phyloP scores from a whole-genome alignment of 2,329 filamentous ascomycete genomes.

The Rugonectria rugulosa region DNA sequence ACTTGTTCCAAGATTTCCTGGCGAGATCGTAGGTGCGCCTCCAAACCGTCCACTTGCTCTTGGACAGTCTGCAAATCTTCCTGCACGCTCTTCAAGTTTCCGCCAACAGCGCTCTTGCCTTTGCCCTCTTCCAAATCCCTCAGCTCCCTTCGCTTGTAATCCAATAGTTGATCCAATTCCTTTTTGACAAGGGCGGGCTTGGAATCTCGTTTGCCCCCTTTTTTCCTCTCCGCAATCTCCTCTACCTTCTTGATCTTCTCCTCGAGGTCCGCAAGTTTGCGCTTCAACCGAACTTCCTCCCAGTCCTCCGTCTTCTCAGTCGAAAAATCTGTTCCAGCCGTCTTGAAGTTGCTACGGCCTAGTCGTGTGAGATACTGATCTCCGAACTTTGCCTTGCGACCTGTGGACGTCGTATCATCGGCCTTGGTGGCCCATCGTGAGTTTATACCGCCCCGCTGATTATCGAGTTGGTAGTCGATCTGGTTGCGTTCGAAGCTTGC shows the following conservation, averaged over 20 bases:
- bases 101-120: constrained; percentile 72
- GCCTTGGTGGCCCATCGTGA: constrained; percentile 82
- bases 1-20: constrained; percentile 80
- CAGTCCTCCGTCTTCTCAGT: constrained; percentile 89
- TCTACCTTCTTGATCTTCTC: constrained; percentile 86
- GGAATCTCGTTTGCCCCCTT: constrained; percentile 71
- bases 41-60: constrained; percentile 92
- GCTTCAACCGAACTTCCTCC: constrained; percentile 95
- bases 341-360: constrained; percentile 82
- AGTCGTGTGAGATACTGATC: constrained; percentile 94
- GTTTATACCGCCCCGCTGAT: constrained; percentile 67
- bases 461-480: constrained; percentile 94
- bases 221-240: constrained; percentile 70
- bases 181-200: constrained; percentile 93
- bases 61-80: constrained; percentile 91
- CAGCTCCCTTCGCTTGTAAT: constrained; percentile 88
- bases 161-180: constrained; percentile 90
- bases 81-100: constrained; percentile 76
- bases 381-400: constrained; percentile 95
- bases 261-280: constrained; percentile 89
- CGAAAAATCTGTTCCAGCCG: constrained; percentile 89
- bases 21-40: constrained; percentile 79
- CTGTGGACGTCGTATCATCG: constrained; percentile 82
- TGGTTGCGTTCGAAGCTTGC: constrained; percentile 93
- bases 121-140: constrained; percentile 77